Percentiles rank a stretch among this genome's conserved stretches.
Evolutionary conservation across 148 eudicot genomes (phyloP).

Genomic region (Vaccinium macrocarpon): DNA sequence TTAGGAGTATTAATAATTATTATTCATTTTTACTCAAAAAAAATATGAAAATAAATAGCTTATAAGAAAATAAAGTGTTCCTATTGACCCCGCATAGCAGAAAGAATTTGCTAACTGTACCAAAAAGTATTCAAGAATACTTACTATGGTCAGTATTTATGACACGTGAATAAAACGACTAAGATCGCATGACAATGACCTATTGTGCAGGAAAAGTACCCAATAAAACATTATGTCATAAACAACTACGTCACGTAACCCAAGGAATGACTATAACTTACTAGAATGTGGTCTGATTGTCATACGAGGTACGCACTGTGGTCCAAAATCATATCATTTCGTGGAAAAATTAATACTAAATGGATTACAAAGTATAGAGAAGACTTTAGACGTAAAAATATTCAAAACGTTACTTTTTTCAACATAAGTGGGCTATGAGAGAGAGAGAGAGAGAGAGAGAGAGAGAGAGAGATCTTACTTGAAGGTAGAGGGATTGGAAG

Average conservation of each 20-base stretch:
- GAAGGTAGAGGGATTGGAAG: constrained; percentile 72
- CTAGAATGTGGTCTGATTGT: not conserved
- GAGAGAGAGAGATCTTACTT: constrained; percentile 42
- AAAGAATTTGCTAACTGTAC: no score
- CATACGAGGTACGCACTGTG: not conserved
- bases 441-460: not conserved
- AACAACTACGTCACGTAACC: not conserved
- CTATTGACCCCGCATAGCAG: no score
- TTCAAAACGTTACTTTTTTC: not conserved
- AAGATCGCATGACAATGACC: not conserved
- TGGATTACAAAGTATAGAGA: not conserved
- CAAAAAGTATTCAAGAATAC: no score
- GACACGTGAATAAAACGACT: not conserved
- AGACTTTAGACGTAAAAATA: not conserved
- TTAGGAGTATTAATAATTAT: no score
- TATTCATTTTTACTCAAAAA: not conserved
- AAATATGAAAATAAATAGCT: not conserved
- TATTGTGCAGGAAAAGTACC: not conserved
- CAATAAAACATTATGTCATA: not conserved
- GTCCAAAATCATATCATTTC: not conserved
- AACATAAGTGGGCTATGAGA: not conserved
- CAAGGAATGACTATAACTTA: not conserved
- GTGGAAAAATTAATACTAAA: not conserved
- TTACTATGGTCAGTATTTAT: no score
- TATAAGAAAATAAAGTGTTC: not conserved